phyloP scores from a whole-genome alignment of 2,329 filamentous ascomycete genomes.

The Hymenoscyphus infarciens region DNA sequence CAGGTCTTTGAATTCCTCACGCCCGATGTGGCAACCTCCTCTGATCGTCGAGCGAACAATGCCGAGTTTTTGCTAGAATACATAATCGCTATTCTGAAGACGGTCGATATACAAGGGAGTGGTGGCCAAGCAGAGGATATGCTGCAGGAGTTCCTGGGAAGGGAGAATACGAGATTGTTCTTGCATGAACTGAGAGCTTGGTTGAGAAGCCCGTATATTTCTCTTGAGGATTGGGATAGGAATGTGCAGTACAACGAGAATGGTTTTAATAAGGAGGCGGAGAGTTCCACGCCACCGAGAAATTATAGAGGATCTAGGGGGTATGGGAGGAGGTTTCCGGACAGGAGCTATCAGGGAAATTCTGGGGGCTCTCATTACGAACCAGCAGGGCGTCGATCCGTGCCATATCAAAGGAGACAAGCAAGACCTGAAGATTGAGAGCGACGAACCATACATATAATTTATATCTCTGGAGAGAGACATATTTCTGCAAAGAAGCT shows the following conservation, averaged over 20 bases:
- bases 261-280: background rate
- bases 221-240: slow-evolving; percentile 72
- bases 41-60: slow-evolving; percentile 56
- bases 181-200: slow-evolving; percentile 82
- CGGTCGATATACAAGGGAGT: slow-evolving; percentile 75
- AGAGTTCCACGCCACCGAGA: background rate
- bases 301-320: background rate
- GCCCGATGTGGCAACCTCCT: slow-evolving; percentile 23
- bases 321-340: background rate
- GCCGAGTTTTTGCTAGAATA: slow-evolving; percentile 85
- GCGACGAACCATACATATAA: background rate
- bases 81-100: slow-evolving; percentile 77
- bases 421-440: background rate
- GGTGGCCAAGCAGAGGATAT: slow-evolving; percentile 76
- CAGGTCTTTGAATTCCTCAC: slow-evolving; percentile 75
- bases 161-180: slow-evolving; percentile 69
- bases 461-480: background rate
- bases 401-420: background rate
- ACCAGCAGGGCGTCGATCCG: background rate
- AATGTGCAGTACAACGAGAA: slow-evolving; percentile 33
- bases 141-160: slow-evolving; percentile 72
- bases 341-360: background rate
- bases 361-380: background rate
- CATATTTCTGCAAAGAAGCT: no score
- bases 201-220: slow-evolving; percentile 74